These are phyloP conservation scores for Vanrija sp. DNA, from an alignment of 1,284 basidiomycete genomes.

Conservation along the genomic window DNA sequence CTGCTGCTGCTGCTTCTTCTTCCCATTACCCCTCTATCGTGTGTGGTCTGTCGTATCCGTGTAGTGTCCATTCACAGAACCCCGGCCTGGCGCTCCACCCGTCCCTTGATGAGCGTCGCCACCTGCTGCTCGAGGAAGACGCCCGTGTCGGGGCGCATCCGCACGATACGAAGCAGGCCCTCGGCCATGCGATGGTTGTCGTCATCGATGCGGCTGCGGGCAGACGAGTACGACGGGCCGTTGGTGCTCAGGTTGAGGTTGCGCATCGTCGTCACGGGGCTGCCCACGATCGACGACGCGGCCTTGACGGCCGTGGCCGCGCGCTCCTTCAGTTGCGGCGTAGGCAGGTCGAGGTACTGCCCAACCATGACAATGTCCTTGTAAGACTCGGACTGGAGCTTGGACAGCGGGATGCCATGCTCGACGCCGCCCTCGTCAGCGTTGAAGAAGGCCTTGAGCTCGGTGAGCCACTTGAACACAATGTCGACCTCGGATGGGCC, in stretches of 20 bases:
- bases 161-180: slow-evolving; percentile 41
- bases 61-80: not conserved
- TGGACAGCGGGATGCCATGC: slow-evolving; percentile 40
- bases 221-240: not conserved
- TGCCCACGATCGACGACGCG: slow-evolving; percentile 4
- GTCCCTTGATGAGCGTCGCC: slow-evolving; percentile 1
- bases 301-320: slow-evolving; percentile 39
- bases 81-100: slow-evolving; percentile 6
- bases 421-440: slow-evolving; percentile 40
- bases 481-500: slow-evolving; percentile 35
- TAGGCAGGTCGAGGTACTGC: slow-evolving; percentile 46
- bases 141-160: slow-evolving; percentile 36
- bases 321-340: slow-evolving; percentile 36
- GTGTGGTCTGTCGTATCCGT: not conserved
- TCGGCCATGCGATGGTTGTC: slow-evolving; percentile 44
- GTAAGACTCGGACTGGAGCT: slow-evolving; percentile 38
- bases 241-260: slow-evolving; percentile 11
- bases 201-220: slow-evolving; percentile 12
- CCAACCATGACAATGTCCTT: slow-evolving; percentile 45
- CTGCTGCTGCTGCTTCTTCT: no score
- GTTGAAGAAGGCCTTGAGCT: slow-evolving; percentile 47
- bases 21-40: no score
- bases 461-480: slow-evolving; percentile 47
- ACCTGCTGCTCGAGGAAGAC: slow-evolving; percentile 26
- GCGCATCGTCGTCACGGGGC: slow-evolving; percentile 8